phyloP scores from a whole-genome alignment of 306 rosid genomes.

The Citrullus amarus region DNA sequence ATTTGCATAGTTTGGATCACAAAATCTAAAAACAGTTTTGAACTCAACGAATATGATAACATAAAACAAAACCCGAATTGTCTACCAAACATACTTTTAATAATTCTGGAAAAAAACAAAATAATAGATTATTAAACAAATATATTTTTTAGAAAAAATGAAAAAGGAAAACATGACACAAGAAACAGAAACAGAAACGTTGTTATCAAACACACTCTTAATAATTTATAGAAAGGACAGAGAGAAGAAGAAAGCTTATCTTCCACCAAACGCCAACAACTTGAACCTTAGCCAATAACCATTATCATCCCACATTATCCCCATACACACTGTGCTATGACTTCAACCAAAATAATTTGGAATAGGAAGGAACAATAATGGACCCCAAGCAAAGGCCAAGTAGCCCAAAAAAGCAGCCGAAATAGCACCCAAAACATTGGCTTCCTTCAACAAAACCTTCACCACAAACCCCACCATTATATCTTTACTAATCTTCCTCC shows the following conservation, averaged over 20 bases:
- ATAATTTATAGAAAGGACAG: not conserved
- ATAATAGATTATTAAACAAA: no score
- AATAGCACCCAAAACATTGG: constrained; percentile 66
- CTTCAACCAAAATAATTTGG: not conserved
- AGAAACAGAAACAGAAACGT: no score
- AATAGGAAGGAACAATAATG: not conserved
- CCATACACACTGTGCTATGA: not conserved
- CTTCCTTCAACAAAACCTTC: constrained; percentile 66
- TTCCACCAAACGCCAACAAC: not conserved
- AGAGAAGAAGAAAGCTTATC: not conserved
- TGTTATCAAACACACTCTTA: no score
- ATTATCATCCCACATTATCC: not conserved
- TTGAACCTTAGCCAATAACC: not conserved
- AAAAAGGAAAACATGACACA: no score
- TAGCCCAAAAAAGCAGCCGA: constrained; percentile 70
- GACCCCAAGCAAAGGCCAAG: constrained; percentile 21
- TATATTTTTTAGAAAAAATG: no score
- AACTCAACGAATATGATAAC: no score
- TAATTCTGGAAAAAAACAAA: no score
- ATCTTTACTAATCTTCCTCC: constrained; percentile 61
- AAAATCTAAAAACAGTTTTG: no score
- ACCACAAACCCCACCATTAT: constrained; percentile 37
- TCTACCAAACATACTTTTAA: no score
- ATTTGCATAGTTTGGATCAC: no score
- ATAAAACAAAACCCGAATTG: no score